These are phyloP conservation scores for Tanacetum coccineum DNA, from an alignment of 129 eudicot genomes.

Conservation along the genomic window DNA sequence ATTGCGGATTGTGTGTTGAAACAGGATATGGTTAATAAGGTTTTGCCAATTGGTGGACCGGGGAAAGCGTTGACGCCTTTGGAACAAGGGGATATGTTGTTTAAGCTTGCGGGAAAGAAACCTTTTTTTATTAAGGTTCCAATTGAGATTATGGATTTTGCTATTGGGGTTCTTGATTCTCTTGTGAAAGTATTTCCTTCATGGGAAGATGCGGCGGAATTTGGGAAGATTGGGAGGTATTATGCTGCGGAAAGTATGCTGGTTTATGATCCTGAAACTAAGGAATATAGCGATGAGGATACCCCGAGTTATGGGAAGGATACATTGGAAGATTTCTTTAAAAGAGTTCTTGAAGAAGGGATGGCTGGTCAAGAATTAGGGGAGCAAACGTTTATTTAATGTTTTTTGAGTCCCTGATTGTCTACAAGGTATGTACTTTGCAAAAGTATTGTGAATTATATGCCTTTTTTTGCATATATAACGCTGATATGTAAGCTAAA, in stretches of 20 bases:
- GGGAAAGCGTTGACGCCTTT: slow-evolving; percentile 91
- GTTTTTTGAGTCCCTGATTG: background rate
- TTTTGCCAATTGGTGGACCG: slow-evolving; percentile 90
- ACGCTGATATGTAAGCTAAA: slow-evolving; percentile 4
- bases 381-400: slow-evolving; percentile 65
- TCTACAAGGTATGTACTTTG: slow-evolving; percentile 25
- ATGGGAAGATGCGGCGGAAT: slow-evolving; percentile 89
- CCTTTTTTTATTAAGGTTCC: slow-evolving; percentile 88
- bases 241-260: slow-evolving; percentile 97
- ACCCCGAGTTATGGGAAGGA: slow-evolving; percentile 95
- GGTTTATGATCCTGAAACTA: slow-evolving; percentile 75
- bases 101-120: slow-evolving; percentile 65
- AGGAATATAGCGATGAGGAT: slow-evolving; percentile 64
- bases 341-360: slow-evolving; percentile 75
- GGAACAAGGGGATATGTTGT: slow-evolving; percentile 96
- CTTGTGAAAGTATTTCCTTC: slow-evolving; percentile 74
- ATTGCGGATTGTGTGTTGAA: slow-evolving; percentile 73
- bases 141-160: slow-evolving; percentile 87
- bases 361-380: slow-evolving; percentile 97
- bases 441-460: slow-evolving; percentile 15
- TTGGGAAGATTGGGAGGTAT: slow-evolving; percentile 95
- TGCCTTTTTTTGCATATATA: slow-evolving; percentile 31
- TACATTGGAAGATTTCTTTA: slow-evolving; percentile 85
- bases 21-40: slow-evolving; percentile 51
- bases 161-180: slow-evolving; percentile 85